A percentile compares a stretch with the other conserved stretches of the same genome.
These are phyloP conservation scores for Oenanthe sinensis DNA, from an alignment of 129 eudicot genomes.

Conservation along the genomic window DNA sequence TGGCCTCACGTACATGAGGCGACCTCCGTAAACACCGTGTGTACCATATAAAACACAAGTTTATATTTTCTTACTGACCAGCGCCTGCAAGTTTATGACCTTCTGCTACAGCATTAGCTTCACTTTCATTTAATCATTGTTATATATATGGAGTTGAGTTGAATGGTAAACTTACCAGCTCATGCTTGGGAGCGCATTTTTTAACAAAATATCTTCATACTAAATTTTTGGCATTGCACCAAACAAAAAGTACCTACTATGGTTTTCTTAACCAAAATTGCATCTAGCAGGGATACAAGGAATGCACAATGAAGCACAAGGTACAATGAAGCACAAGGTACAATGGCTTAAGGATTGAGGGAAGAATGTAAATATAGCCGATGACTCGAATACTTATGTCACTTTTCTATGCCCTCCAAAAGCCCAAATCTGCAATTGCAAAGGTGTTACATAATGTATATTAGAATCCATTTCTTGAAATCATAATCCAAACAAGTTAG, in stretches of 20 bases:
- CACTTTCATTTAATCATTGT: no score
- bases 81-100: no score
- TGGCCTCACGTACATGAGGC: no score
- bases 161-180: not conserved
- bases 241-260: not conserved
- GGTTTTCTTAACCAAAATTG: not conserved
- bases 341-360: not conserved
- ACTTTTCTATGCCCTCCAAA: slow-evolving; percentile 53
- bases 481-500: not conserved
- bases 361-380: no score
- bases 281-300: not conserved
- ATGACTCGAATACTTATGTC: slow-evolving; percentile 9
- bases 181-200: not conserved
- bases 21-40: no score
- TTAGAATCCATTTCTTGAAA: not conserved
- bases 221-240: not conserved
- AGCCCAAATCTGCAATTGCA: slow-evolving; percentile 48
- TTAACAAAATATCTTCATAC: not conserved
- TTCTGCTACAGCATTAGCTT: no score
- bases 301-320: not conserved
- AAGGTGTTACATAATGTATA: not conserved
- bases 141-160: not conserved
- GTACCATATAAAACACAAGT: no score
- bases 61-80: no score
- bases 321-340: not conserved